phyloP scores from a whole-genome alignment of 2,329 filamentous ascomycete genomes.

The Fusarium pininemorale region DNA sequence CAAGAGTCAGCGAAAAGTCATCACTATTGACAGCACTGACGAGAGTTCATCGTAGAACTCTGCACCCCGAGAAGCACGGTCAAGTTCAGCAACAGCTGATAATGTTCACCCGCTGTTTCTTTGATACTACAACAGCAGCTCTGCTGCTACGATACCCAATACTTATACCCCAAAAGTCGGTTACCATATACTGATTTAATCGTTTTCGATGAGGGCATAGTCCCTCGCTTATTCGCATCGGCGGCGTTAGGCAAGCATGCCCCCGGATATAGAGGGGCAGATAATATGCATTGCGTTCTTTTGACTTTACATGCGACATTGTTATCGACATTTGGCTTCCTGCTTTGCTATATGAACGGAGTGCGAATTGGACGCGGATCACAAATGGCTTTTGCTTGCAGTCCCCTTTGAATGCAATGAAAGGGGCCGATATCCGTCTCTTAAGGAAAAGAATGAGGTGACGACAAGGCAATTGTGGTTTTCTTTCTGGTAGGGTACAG shows the following conservation, averaged over 20 bases:
- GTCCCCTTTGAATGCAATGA: neutral
- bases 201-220: conserved; percentile 7
- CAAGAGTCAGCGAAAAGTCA: conserved; percentile 12
- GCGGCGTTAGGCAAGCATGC: conserved; percentile 31
- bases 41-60: conserved; percentile 29
- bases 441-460: neutral
- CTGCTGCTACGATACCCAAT: conserved; percentile 38
- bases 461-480: neutral
- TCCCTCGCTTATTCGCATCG: conserved; percentile 24
- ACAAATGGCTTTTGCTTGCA: neutral
- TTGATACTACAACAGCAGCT: conserved; percentile 22
- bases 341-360: neutral
- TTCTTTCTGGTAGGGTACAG: neutral
- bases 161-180: conserved; percentile 7
- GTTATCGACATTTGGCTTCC: conserved; percentile 5
- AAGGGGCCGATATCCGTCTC: neutral
- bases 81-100: neutral
- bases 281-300: conserved; percentile 15
- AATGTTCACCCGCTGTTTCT: neutral
- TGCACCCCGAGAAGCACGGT: neutral
- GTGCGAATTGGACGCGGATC: neutral
- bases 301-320: neutral
- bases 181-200: conserved; percentile 6
- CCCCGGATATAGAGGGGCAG: conserved; percentile 2
- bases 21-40: conserved; percentile 32